Percentiles rank a stretch among this genome's conserved stretches.
Conservation (phyloP, 768 basidiomycete genomes). For the Phylloporus arenicola region DNA sequence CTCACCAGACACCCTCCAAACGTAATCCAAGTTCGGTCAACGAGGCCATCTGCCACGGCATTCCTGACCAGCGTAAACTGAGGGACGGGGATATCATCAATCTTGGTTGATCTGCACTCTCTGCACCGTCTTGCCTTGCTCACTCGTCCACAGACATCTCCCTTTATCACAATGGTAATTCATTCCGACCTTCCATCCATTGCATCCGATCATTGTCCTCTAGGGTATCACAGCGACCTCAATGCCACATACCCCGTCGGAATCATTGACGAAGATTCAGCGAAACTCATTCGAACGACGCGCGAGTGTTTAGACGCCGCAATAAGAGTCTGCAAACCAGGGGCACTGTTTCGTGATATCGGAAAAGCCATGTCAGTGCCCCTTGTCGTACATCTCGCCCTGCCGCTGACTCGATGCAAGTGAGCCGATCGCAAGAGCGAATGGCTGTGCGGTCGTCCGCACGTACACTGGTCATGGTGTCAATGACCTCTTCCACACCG, state of each 20-base stretch:
- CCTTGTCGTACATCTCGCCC: neutral
- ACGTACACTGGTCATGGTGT: constrained; percentile 91
- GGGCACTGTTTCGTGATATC: constrained; percentile 81
- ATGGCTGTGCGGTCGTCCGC: constrained; percentile 86
- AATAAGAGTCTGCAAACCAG: constrained; percentile 92
- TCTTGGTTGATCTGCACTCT: constrained; percentile 51
- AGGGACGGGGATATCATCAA: constrained; percentile 96
- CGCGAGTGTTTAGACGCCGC: constrained; percentile 83
- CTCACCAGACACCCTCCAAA: neutral
- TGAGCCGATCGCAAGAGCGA: constrained; percentile 78
- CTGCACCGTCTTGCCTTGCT: constrained; percentile 12
- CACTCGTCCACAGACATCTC: constrained; percentile 55
- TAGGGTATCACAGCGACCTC: constrained; percentile 88
- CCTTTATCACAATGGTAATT: constrained; percentile 68
- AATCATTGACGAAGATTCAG: constrained; percentile 74
- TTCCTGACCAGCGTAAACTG: constrained; percentile 80
- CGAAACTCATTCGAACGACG: constrained; percentile 75
- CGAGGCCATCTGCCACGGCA: constrained; percentile 96
- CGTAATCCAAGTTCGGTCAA: constrained; percentile 66
- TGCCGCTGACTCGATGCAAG: constrained; percentile 38
- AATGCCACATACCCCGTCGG: constrained; percentile 93
- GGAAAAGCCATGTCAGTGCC: constrained; percentile 74
- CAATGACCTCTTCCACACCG: constrained; percentile 76
- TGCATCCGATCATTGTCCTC: neutral
- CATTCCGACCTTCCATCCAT: constrained; percentile 3